These are phyloP conservation scores for Blastobotrys proliferans DNA, from an alignment of 1,139 yeast species.

Conservation along the genomic window DNA sequence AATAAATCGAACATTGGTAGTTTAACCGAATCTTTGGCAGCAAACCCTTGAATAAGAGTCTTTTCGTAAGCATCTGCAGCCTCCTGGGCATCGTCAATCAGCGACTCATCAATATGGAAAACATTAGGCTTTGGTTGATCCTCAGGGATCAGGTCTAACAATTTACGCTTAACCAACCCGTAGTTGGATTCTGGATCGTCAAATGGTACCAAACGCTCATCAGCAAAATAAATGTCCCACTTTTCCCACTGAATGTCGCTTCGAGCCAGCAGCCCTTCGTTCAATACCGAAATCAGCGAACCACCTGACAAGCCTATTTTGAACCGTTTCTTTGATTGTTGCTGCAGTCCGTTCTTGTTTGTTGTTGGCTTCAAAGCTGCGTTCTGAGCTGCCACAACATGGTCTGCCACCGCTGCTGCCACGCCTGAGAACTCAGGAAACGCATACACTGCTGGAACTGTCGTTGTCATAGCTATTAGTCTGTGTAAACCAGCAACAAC, in stretches of 20 bases:
- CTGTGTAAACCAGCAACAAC: too few relatives aligned
- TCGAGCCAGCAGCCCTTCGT: conserved; percentile 76
- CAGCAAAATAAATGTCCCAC: conserved; percentile 97
- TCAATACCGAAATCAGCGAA: conserved; percentile 76
- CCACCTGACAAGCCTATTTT: conserved; percentile 93
- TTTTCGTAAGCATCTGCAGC: conserved; percentile 94
- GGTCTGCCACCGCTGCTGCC: conserved; percentile 94
- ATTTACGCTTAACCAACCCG: conserved; percentile 79
- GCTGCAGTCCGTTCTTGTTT: background rate
- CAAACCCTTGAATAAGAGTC: conserved; percentile 78
- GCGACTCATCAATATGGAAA: conserved; percentile 73
- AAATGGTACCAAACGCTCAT: conserved; percentile 91
- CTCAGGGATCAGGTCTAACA: conserved; percentile 62
- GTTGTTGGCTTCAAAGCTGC: conserved; percentile 41
- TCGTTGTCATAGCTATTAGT: conserved; percentile 79
- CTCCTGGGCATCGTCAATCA: conserved; percentile 83
- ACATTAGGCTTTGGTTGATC: conserved; percentile 59
- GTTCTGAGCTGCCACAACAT: conserved; percentile 82
- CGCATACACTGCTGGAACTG: conserved; percentile 87
- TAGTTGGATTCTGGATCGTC: conserved; percentile 80
- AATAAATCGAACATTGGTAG: conserved; percentile 90
- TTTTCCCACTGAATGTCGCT: conserved; percentile 81
- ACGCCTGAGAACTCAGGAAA: conserved; percentile 86
- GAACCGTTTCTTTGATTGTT: conserved; percentile 48
- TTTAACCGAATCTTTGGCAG: conserved; percentile 94